Evolutionary conservation across 129 eudicot genomes (phyloP).

Genomic region (Daucus carota): DH1_v3.0 NC_030386.2:26384501-26385000

Average conservation of each 20-base stretch:
- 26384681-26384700: constrained; percentile 55
- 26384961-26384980: constrained; percentile 70
- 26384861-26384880: constrained; percentile 71
- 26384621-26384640: constrained; percentile 33
- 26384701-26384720: constrained; percentile 83
- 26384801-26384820: constrained; percentile 74
- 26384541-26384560: constrained; percentile 30
- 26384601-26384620: constrained; percentile 77
- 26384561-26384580: constrained; percentile 67
- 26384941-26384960: constrained; percentile 88
- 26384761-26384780: constrained; percentile 67
- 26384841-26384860: constrained; percentile 94
- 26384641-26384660: constrained; percentile 63
- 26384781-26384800: constrained; percentile 76
- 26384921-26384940: constrained; percentile 74
- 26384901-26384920: constrained; percentile 74
- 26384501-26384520: constrained; percentile 53
- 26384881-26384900: constrained; percentile 76
- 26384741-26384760: constrained; percentile 69
- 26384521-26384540: constrained; percentile 40
- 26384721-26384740: constrained; percentile 58
- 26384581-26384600: constrained; percentile 71
- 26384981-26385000: constrained; percentile 88
- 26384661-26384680: constrained; percentile 57
- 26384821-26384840: constrained; percentile 90